Evolutionary conservation across 495 filamentous ascomycete genomes (phyloP), one percentile per base, ranked within the genome.

Genomic region (Aspergillus ellipticus): DNA sequence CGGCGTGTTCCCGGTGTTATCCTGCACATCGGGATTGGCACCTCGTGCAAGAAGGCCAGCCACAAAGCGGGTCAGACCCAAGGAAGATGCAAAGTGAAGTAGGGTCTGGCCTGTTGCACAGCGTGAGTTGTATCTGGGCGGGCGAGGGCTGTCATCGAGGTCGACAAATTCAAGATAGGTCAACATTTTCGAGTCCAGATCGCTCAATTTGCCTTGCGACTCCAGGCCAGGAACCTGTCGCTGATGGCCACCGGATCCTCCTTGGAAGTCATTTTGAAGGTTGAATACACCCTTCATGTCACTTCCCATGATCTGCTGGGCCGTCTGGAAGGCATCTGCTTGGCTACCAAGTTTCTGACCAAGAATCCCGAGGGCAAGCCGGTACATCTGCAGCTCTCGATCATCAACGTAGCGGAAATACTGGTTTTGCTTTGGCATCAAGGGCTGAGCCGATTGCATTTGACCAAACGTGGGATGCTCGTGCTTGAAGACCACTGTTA

Each of bases 391-490:
- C 52, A 89, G 77, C 63, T 93, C 88, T 21, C 86, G 82, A 53
- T 91, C 85, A 57, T 95, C 90, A 9, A 87, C 75, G 62, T 96
- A 97, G 42, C 79, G 85, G 74, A 93, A 96, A 52, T 83, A 81
- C 24, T 82, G 74, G 58, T 81, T 78, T 49, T 77, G 78, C 52
- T 79, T 82, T 1, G 80, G 71, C 56, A 80, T 68, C 26, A 82
- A 65, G 48, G 77, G 67, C 28, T 75, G 77, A 22, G 66, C 50
- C 51, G 74, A 70, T 33, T 72, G 72, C 20, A 77, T 61, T 37
- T 72, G 74, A 55, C 68, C 76, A 63, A 75, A 78, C 62, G 60
- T 82, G 6, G 79, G 79, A 53, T 79, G 76, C 47, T 83, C 78
- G 56, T 85, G 79, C 56, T 83, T 86, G 66, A 94, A 84, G 0